Evolutionary conservation across 805 yeast species (phyloP).

Genomic region (Candida oleophila): DNA sequence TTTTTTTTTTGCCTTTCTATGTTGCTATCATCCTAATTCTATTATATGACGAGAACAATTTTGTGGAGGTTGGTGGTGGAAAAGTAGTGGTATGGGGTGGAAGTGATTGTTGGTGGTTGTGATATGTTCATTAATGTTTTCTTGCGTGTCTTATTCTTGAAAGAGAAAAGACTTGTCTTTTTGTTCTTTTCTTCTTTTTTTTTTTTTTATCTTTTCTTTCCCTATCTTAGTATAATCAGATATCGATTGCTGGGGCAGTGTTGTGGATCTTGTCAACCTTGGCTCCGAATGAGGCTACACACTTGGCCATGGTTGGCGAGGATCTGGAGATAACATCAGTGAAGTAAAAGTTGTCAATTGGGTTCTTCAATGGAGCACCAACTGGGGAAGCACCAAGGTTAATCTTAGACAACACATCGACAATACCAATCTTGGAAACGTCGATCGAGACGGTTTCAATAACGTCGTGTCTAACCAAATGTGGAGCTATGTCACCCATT

Average conservation of each 20-base stretch:
- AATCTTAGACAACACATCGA: constrained; percentile 37
- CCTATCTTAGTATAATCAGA: background rate
- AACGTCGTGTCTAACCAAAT: constrained; percentile 70
- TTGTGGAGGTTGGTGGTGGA: background rate
- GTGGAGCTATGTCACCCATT: constrained; percentile 77
- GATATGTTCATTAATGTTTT: background rate
- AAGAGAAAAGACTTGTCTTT: too few relatives aligned
- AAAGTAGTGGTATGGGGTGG: background rate
- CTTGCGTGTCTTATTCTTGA: background rate
- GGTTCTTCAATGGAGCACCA: constrained; percentile 59
- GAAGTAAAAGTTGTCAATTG: constrained; percentile 81
- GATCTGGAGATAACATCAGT: constrained; percentile 85
- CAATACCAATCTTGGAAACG: constrained; percentile 56
- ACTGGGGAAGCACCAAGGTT: constrained; percentile 35
- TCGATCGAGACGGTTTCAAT: constrained; percentile 66
- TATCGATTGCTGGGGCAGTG: constrained; percentile 40
- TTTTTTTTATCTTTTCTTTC: background rate
- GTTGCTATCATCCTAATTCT: background rate
- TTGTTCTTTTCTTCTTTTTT: background rate
- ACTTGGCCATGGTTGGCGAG: constrained; percentile 87
- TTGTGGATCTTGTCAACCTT: constrained; percentile 59
- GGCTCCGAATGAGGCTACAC: constrained; percentile 71
- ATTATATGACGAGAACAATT: background rate
- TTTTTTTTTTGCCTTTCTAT: background rate
- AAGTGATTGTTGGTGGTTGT: background rate